Conservation (phyloP, 345 rosid species). For the Arabidopsis arenosa region DNA sequence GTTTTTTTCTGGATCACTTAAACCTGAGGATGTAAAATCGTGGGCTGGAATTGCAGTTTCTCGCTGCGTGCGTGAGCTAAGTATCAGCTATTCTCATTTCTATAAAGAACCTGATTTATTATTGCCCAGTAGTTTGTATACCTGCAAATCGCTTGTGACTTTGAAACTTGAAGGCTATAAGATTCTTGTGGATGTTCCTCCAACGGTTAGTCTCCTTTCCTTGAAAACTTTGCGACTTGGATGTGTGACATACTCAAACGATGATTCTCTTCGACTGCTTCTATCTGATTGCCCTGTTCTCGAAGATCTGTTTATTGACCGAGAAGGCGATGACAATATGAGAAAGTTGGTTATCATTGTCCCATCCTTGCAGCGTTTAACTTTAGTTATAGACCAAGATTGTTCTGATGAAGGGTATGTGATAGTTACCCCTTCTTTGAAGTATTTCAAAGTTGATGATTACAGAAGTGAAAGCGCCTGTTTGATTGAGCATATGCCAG, state of each 20-base stretch:
- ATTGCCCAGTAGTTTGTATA: neutral
- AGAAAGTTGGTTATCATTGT: neutral
- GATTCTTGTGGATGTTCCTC: neutral
- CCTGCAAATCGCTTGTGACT: neutral
- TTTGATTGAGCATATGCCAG: neutral
- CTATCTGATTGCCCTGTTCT: neutral
- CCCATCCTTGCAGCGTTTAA: neutral
- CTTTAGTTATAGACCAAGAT: accelerated
- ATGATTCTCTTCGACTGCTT: neutral
- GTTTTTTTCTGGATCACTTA: accelerated
- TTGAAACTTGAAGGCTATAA: neutral
- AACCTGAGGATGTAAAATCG: neutral
- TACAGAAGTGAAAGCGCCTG: neutral
- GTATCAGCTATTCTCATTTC: neutral
- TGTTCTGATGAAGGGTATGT: neutral
- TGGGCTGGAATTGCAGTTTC: neutral
- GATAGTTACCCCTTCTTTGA: neutral
- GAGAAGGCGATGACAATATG: neutral
- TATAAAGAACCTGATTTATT: neutral
- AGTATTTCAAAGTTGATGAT: neutral
- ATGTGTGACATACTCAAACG: neutral
- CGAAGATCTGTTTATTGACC: neutral
- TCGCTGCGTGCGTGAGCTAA: neutral
- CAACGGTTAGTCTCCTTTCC: neutral
- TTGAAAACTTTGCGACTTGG: neutral